Evolutionary conservation across 805 yeast species (phyloP), one percentile per base, ranked within the genome.

Genomic region (Schwanniomyces vanrijiae): DNA sequence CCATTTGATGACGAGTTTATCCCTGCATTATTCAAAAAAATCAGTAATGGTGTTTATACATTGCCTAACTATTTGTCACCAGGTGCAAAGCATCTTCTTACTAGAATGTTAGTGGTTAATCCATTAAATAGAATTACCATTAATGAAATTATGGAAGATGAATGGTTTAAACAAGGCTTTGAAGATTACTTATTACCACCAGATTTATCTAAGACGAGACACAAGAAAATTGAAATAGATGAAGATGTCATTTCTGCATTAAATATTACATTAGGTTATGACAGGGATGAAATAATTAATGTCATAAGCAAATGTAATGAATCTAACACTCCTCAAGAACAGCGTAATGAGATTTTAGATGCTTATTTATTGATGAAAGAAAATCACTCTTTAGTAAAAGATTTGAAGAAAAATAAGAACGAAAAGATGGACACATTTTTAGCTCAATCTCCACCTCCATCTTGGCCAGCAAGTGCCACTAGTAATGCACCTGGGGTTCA

Each of bases 1-100:
- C 98, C 98, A 11, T 91, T 91, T 65, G 98, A 91, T 68, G 98
- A 91, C 67, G 98, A 91, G 62, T 86, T 90, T 63, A 92, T 91
- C 46, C 98, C 98, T 6, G 95, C 94, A 1, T 75, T 91, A 52
- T 91, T 92, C 75, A 90, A 90, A 65, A 90, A 90, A 60, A 92
- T 91, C 61, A 82, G 90, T 60, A 88, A 89, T 61, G 98, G 98
- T 66, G 92, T 90, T 44, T 92, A 90, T 68, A 83, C 95, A 0
- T 75, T 91, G 50, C 98, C 98, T 16, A 88, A 86, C 56, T 90
- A 86, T 62, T 72, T 91, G 50, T 86, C 96, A 18, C 75, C 81
- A 0, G 97, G 97, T 4, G 96, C 97, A 3, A 85, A 89, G 56
- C 81, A 82, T 56, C 68, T 91, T 56, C 78, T 91, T 50, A 86